Percentiles rank a stretch among this genome's conserved stretches.
These are phyloP conservation scores for Lepraria neglecta DNA, from an alignment of 495 filamentous ascomycete species.

Conservation along the genomic window DNA sequence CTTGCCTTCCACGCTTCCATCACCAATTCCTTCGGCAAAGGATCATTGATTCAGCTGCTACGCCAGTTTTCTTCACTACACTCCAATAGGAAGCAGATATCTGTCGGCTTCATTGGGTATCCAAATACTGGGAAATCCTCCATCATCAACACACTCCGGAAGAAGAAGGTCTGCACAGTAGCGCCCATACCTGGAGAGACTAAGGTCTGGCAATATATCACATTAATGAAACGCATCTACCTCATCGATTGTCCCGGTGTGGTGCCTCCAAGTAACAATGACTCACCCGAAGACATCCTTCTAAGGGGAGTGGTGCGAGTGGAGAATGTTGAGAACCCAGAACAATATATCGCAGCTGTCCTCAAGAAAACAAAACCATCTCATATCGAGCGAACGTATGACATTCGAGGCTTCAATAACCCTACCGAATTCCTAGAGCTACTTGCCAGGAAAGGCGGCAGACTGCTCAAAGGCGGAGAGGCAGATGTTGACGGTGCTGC, in stretches of 20 bases:
- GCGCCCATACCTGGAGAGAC: constrained; percentile 82
- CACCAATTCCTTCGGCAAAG: constrained; percentile 87
- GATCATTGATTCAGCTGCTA: constrained; percentile 63
- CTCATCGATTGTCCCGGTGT: constrained; percentile 96
- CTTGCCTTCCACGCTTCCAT: constrained; percentile 89
- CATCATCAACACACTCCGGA: constrained; percentile 85
- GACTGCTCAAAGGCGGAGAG: constrained; percentile 82
- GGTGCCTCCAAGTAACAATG: constrained; percentile 75
- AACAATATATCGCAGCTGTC: constrained; percentile 87
- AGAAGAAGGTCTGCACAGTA: constrained; percentile 87
- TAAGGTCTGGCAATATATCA: constrained; percentile 97
- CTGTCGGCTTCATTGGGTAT: constrained; percentile 81
- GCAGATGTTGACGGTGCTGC: constrained; percentile 88
- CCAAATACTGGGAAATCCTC: constrained; percentile 87
- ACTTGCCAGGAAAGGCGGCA: constrained; percentile 79
- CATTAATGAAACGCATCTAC: constrained; percentile 93
- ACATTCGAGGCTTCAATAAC: constrained; percentile 66
- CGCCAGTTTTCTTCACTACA: constrained; percentile 93
- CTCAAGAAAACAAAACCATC: constrained; percentile 71
- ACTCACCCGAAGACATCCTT: constrained; percentile 82
- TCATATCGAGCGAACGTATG: constrained; percentile 90
- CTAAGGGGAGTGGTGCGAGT: constrained; percentile 86
- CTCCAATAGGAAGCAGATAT: constrained; percentile 84
- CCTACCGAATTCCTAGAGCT: constrained; percentile 78
- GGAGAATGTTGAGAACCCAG: constrained; percentile 90